Evolutionary conservation across 2,329 filamentous ascomycete species (phyloP).

Genomic region (Fusarium torulosum): DNA sequence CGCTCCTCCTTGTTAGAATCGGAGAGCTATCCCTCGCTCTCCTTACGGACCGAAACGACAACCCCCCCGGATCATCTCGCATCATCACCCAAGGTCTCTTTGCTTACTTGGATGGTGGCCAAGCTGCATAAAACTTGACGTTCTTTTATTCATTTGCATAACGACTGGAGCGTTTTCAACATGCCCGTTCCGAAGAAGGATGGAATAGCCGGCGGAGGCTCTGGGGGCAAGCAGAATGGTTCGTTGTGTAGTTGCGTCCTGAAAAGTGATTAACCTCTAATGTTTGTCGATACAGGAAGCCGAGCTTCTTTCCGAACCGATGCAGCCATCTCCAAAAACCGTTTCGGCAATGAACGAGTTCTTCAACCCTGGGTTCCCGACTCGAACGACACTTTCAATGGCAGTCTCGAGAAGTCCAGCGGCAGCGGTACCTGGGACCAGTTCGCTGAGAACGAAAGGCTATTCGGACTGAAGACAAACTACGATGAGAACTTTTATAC

Average conservation of each 20-base stretch:
- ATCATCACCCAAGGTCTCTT: slow-evolving; percentile 35
- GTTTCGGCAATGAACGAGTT: slow-evolving; percentile 76
- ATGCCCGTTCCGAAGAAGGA: slow-evolving; percentile 59
- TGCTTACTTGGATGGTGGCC: slow-evolving; percentile 46
- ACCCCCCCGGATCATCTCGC: slow-evolving; percentile 19
- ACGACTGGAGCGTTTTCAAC: slow-evolving; percentile 42
- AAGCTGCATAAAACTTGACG: slow-evolving; percentile 37
- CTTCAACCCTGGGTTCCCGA: slow-evolving; percentile 87
- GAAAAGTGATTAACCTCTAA: slow-evolving; percentile 21
- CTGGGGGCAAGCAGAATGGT: slow-evolving; percentile 56
- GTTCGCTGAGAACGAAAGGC: slow-evolving; percentile 87
- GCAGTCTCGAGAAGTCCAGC: slow-evolving; percentile 75
- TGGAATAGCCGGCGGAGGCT: slow-evolving; percentile 50
- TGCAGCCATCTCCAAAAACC: slow-evolving; percentile 83
- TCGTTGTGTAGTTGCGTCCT: slow-evolving; percentile 24
- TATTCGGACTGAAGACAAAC: slow-evolving; percentile 88
- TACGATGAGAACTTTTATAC: slow-evolving; percentile 98
- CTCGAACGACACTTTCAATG: slow-evolving; percentile 69
- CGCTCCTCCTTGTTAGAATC: slow-evolving; percentile 17
- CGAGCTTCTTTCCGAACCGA: slow-evolving; percentile 85
- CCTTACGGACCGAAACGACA: slow-evolving; percentile 33
- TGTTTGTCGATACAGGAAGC: slow-evolving; percentile 65
- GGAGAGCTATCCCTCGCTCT: slow-evolving; percentile 23
- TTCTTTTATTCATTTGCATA: slow-evolving; percentile 44
- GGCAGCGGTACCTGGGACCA: slow-evolving; percentile 82